phyloP scores from a whole-genome alignment of 1,284 basidiomycete species.

The Cryptococcus sp. region DNA sequence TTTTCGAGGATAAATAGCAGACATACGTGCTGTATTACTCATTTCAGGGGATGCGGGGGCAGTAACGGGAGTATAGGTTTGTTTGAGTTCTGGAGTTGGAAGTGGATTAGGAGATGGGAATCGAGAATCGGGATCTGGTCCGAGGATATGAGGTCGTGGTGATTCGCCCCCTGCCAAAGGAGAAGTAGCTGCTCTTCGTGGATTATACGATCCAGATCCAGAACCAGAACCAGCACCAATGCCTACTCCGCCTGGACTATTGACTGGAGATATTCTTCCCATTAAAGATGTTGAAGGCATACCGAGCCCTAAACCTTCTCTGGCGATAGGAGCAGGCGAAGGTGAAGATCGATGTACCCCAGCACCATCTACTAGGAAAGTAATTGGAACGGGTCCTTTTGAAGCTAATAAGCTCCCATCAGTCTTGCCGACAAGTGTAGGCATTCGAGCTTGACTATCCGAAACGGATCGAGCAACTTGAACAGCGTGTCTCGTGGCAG shows the following conservation, averaged over 20 bases:
- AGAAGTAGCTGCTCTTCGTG: constrained; percentile 12
- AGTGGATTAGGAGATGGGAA: not conserved
- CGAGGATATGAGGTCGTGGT: constrained; percentile 9
- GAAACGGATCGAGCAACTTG: constrained; percentile 15
- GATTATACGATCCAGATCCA: too few relatives aligned
- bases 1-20: constrained; percentile 15
- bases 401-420: constrained; percentile 28
- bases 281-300: constrained; percentile 4
- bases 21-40: not conserved
- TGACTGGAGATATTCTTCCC: constrained; percentile 9
- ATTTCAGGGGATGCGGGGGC: not conserved
- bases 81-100: not conserved
- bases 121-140: constrained; percentile 10
- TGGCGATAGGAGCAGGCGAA: constrained; percentile 1
- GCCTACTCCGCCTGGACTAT: constrained; percentile 1
- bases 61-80: not conserved
- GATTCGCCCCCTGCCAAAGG: too few relatives aligned
- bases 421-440: constrained; percentile 37
- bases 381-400: constrained; percentile 40
- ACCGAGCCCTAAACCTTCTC: constrained; percentile 15
- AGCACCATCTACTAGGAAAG: constrained; percentile 31
- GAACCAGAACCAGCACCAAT: too few relatives aligned
- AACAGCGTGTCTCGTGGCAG: constrained; percentile 29
- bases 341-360: constrained; percentile 9
- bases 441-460: constrained; percentile 14